A percentile compares a stretch with the other conserved stretches of the same genome.
These are phyloP conservation scores for Moniliella sp. DNA, from an alignment of 1,284 basidiomycete genomes.

Conservation along the genomic window DNA sequence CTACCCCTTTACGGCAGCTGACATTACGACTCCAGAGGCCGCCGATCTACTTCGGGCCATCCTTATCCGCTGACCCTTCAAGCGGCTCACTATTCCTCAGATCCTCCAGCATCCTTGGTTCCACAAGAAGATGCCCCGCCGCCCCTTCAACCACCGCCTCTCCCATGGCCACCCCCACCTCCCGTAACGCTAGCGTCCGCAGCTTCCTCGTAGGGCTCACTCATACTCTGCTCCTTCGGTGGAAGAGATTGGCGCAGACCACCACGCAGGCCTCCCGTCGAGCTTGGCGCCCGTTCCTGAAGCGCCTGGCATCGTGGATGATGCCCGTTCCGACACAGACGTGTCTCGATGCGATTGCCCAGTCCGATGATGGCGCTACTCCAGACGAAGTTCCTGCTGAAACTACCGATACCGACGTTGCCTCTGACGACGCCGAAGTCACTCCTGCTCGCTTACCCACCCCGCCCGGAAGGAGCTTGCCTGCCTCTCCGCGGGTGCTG, in stretches of 20 bases:
- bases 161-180: neutral
- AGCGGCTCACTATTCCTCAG: slow-evolving; percentile 57
- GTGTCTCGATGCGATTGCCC: too few species aligned
- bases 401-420: too few species aligned
- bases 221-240: neutral
- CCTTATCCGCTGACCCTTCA: slow-evolving; percentile 54
- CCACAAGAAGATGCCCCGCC: slow-evolving; percentile 12
- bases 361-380: too few species aligned
- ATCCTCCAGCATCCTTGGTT: slow-evolving; percentile 85
- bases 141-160: slow-evolving; percentile 2
- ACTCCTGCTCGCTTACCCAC: slow-evolving; percentile 83
- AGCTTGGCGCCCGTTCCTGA: too few species aligned
- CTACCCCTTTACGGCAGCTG: too few species aligned
- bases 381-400: neutral
- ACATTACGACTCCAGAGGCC: too few species aligned
- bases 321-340: too few species aligned
- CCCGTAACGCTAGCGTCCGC: neutral
- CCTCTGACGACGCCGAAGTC: too few species aligned
- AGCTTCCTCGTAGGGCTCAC: neutral
- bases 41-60: slow-evolving; percentile 57
- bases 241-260: too few species aligned
- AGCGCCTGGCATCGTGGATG: too few species aligned
- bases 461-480: slow-evolving; percentile 58
- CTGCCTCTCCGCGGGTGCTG: slow-evolving; percentile 25
- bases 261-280: neutral